Evolutionary conservation across 345 rosid species (phyloP), one percentile per base, ranked within the genome.

Genomic region (Syzygium oleosum): DNA sequence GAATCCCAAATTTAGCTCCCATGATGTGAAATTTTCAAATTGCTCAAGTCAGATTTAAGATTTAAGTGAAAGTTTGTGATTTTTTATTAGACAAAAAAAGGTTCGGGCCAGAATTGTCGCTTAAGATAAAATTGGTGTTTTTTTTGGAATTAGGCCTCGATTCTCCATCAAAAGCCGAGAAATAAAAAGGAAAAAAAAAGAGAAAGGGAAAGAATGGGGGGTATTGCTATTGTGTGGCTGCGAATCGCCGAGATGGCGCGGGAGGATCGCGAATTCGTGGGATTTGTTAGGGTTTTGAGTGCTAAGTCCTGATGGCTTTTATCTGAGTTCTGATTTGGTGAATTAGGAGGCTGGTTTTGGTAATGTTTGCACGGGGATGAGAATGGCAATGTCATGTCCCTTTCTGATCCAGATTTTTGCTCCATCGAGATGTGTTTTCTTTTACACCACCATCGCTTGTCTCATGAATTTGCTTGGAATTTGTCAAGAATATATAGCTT

Each of bases 111-210:
- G 3, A 34, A 34, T 34, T 34, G 38, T 34, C 38, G 3, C 38
- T 34, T 34, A 34, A 34, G 3, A 34, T 34, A 34, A 34, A 34
- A 3, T 34, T 34, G 38, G 38, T 34, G 3, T 34, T 34, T 34
- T 34, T 34, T 34, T 34, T 34, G 2, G 38, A 34, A 34, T 34
- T 34, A 34, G 38, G 38, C 38, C 38, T 34, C 38, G 38, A 3
- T 34, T 23, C 14, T 17, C 58, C 61, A 23, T 56, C 61, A 56
- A 58, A 58, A 25, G 29, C 63, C 29, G 0, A 10, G 14, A 58
- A 10, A 55, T 1, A 55, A 0, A 8, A 55, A 3, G 1, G 0
- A 25, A 1, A 5, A 1, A 2, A 8, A 10, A 3, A 59, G 65
- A 58, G 7, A 23, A 12, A 55, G 27, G 23, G n/a, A 5, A 0